A percentile compares a stretch with the other conserved stretches of the same genome.
Conservation (phyloP, 805 yeast genomes). For the Priceomyces haplophilus region DNA sequence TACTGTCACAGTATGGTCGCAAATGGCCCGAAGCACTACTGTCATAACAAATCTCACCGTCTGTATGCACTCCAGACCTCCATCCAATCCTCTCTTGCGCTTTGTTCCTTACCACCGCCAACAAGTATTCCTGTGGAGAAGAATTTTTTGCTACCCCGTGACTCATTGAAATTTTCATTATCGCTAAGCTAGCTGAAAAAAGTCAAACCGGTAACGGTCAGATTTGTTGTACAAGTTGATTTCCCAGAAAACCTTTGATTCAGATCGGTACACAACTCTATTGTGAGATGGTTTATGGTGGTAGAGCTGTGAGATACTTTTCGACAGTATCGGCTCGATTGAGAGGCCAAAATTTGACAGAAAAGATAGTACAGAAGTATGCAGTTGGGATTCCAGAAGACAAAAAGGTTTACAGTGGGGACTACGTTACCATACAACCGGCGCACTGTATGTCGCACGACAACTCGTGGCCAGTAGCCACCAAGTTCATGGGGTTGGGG, state of each 20-base stretch:
- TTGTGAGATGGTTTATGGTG: neutral
- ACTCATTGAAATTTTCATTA: slow-evolving; percentile 5
- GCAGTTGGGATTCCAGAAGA: slow-evolving; percentile 81
- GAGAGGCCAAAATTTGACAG: slow-evolving; percentile 82
- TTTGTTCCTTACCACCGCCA: neutral
- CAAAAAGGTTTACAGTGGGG: slow-evolving; percentile 82
- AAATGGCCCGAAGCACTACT: no score
- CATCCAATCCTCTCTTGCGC: neutral
- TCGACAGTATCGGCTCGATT: slow-evolving; percentile 15
- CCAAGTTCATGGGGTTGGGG: slow-evolving; percentile 93
- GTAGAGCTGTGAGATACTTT: slow-evolving; percentile 15
- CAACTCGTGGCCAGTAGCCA: slow-evolving; percentile 98
- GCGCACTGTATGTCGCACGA: slow-evolving; percentile 99
- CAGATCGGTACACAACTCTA: no score
- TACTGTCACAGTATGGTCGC: no score
- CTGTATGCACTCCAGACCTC: neutral
- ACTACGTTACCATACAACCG: slow-evolving; percentile 91
- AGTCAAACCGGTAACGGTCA: neutral
- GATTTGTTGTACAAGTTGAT: neutral
- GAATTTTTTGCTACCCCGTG: neutral
- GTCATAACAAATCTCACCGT: no score
- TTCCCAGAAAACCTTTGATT: no score
- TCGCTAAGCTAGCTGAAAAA: neutral
- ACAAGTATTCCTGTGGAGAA: neutral
- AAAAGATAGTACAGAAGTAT: slow-evolving; percentile 89